Base-by-base conservation (phyloP, 192 early-diverging fungal species). In the Umbelopsis ramanniana region DNA sequence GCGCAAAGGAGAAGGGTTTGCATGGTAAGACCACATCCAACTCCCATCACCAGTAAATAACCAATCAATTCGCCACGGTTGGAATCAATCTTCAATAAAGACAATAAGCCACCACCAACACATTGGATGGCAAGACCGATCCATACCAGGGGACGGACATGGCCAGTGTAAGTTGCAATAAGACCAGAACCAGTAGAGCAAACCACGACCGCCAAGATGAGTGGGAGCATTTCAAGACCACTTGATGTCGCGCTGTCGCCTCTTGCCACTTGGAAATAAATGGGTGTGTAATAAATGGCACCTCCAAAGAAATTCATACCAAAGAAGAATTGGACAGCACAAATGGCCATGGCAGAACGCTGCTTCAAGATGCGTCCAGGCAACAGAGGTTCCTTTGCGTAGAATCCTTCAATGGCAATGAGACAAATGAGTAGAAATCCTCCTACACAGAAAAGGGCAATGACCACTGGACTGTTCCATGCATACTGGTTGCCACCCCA, bases 241-340 rank as follows among this genome's bases (percentile, higher is more conserved):
- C 91, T 82, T 2, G 76, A 12, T 6, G 91, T 92, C 4, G 96
- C 89, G 45, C 88, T 75, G 23, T 84, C 75, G 68, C 89, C 89
- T 60, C 85, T 78, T n/a, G 93, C 92, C 46, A 94, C 75, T 66
- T 93, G 88, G 74, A 92, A 95, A 74, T 85, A 95, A 35, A 90
- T 21, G 1, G 89, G 84, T 33, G 91, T 73, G 81, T 91, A 97
- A 78, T 86, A 95, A 21, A 89, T 78, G 23, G 66, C 52, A 35
- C 72, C 72, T 26, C 76, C 76, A 24, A 76, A 80, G 21, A 85
- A 81, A 37, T 74, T 73, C n/a, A 79, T 73, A 11, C 55, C 29
- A 76, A 84, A 84, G 63, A 78, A 83, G 63, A 74, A 83, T 23
- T 78, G 66, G 19, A 72, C 67, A 10, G 50, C 60, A 22, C 70